Base-by-base conservation (phyloP, 2,329 filamentous ascomycete genomes). In the Aspergillus floridensis region DNA sequence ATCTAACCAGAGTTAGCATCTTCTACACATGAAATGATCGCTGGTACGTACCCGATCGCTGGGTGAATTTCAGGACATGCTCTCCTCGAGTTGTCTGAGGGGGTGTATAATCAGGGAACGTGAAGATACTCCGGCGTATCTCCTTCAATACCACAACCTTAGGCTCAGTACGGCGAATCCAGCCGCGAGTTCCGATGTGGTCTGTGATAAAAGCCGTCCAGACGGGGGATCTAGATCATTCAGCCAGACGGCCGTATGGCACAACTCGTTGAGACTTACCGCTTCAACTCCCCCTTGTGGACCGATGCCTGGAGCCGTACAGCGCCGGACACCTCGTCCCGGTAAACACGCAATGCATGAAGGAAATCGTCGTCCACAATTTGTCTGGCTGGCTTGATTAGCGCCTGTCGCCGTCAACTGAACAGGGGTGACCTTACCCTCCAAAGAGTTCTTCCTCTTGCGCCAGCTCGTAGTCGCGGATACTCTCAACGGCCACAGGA, bases 121-220 rank as follows among this genome's bases (percentile, higher is more conserved):
- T 74, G 64, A 87, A 85, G 16, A 85, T 74, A 57, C 81, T 81
- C 3, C 80, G 81, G 49, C 79, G 78, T 31, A 86, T 72, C 50
- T 82, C 76, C n/a, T 76, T 75, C 22, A 87, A 70, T 24, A 81
- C 70, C 2, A 85, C 71, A 1, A 78, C 77, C 44, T 74, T 78
- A 1, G 76, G 53, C 1, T 75, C 75, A 1, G 77, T 65, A 11
- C 70, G 72, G 46, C 76, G 77, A 59, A 83, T 76, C 82, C 84
- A 86, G 35, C 72, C 74, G 5, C 71, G 76, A 54, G 77, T 74
- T 29, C 73, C 72, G 35, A 84, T 71, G 57, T 81, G 78, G 24
- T 79, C 72, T 1, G 80, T 82, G 21, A 85, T 76, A 61, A 85
- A 85, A 0, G 82, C 82, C 2, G 84, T 88, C 85, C 85, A 88